Conservation (phyloP, 176 grass and related monocot genomes). For the Sorghum bicolor region Sorghum_bicolor_NCBIv3 NC_012877.2:59830001-59830500, state of each 20-base stretch:
- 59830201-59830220: background rate
- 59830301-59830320: background rate
- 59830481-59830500: slow-evolving; percentile 50
- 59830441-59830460: slow-evolving; percentile 48
- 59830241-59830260: background rate
- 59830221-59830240: background rate
- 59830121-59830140: background rate
- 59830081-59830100: background rate
- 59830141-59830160: background rate
- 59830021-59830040: background rate
- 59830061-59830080: background rate
- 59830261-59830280: background rate
- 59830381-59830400: slow-evolving; percentile 41
- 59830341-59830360: background rate
- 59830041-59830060: background rate
- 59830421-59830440: slow-evolving; percentile 33
- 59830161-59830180: background rate
- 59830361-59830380: slow-evolving; percentile 50
- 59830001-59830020: background rate
- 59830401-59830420: slow-evolving; percentile 28
- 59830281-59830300: background rate
- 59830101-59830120: background rate
- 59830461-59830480: slow-evolving; percentile 61
- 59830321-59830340: background rate
- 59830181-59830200: background rate